These are phyloP conservation scores for Teratosphaeria epicoccoides DNA, from an alignment of 2,329 filamentous ascomycete genomes.

Conservation along the genomic window DNA sequence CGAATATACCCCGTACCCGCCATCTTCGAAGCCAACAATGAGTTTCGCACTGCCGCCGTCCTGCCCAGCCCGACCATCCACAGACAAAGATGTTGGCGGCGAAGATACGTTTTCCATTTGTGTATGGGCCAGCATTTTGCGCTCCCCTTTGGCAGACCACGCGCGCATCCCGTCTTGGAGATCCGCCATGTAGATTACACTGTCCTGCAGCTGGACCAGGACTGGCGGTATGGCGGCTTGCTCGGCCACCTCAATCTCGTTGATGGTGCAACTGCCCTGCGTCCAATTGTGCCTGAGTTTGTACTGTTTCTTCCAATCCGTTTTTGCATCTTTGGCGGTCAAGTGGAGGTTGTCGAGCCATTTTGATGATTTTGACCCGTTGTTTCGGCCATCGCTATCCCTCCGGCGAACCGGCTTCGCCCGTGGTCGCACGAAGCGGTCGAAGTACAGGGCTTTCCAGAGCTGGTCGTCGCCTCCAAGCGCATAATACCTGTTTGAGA, in stretches of 20 bases:
- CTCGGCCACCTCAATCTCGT: constrained; percentile 58
- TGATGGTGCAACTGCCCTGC: constrained; percentile 66
- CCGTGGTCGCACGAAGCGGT: constrained; percentile 73
- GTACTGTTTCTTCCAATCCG: constrained; percentile 83
- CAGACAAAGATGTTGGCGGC: constrained; percentile 52
- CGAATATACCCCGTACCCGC: constrained; percentile 60
- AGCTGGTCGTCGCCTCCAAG: constrained; percentile 74
- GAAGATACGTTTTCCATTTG: constrained; percentile 11
- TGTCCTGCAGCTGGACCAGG: constrained; percentile 66
- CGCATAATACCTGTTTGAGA: constrained; percentile 65
- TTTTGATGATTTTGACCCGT: constrained; percentile 46
- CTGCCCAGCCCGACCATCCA: constrained; percentile 39
- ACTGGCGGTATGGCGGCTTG: constrained; percentile 46
- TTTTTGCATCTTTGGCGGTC: constrained; percentile 40
- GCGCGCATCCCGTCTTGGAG: constrained; percentile 57
- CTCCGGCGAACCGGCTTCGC: constrained; percentile 60
- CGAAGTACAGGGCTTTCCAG: constrained; percentile 85
- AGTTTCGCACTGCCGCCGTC: constrained; percentile 31
- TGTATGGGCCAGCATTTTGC: constrained; percentile 47
- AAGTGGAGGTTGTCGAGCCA: constrained; percentile 53
- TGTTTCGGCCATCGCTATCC: constrained; percentile 34
- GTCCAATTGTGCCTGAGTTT: constrained; percentile 87
- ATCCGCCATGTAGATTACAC: constrained; percentile 70
- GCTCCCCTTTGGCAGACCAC: constrained; percentile 57
- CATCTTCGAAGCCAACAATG: constrained; percentile 59